Evolutionary conservation across 257 asterid species (phyloP).

Genomic region (Solanum raphanifolium): DNA sequence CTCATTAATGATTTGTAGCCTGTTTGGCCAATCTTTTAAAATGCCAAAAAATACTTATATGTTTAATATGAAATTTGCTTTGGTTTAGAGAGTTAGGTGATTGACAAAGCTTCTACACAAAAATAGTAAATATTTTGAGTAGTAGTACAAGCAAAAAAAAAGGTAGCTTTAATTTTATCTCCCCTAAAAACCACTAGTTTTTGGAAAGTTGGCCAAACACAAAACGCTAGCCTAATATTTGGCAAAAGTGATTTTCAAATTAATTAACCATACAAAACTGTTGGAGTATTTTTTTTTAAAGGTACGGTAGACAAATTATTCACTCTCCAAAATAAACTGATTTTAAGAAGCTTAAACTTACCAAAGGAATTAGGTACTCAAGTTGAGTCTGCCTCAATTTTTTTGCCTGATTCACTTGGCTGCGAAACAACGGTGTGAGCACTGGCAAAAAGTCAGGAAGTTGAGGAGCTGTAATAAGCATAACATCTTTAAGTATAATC

Average conservation of each 20-base stretch:
- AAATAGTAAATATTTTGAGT: not conserved
- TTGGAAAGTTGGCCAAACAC: not conserved
- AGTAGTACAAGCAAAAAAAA: not conserved
- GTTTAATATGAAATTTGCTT: not conserved
- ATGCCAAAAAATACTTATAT: not conserved
- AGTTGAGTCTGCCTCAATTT: conserved; percentile 56
- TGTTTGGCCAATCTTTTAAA: not conserved
- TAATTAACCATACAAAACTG: not conserved
- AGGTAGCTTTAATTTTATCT: not conserved
- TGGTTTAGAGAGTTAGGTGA: not conserved
- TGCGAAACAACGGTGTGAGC: conserved; percentile 53
- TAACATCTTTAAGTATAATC: conserved; percentile 62
- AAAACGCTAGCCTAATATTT: not conserved
- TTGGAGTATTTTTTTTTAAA: too few species aligned
- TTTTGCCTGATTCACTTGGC: conserved; percentile 55
- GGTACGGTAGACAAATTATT: too few species aligned
- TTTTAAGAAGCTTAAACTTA: not conserved
- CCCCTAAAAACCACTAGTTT: not conserved
- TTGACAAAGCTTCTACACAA: not conserved
- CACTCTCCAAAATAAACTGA: not conserved
- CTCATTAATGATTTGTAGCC: not conserved
- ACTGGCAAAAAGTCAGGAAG: conserved; percentile 88
- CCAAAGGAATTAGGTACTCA: conserved; percentile 59
- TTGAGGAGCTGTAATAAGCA: conserved; percentile 76
- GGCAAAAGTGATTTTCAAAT: not conserved